Evolutionary conservation across 2,329 filamentous ascomycete species (phyloP).

Genomic region (Cladosporium sp.): DNA sequence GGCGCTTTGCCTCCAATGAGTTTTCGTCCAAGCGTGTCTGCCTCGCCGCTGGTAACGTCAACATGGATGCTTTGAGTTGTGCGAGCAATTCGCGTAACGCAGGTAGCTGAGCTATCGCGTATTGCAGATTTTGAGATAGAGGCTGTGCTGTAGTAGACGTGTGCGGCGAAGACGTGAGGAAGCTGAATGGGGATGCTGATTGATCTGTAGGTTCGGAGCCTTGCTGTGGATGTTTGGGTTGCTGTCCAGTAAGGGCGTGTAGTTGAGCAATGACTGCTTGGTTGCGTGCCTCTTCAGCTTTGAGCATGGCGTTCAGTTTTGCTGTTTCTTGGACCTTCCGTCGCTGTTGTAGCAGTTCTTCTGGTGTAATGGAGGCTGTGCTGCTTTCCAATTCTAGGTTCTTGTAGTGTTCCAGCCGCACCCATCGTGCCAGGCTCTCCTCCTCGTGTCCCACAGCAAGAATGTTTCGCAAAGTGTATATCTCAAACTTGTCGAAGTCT

Average conservation of each 20-base stretch:
- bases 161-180: conserved; percentile 50
- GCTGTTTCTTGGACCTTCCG: conserved; percentile 73
- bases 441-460: conserved; percentile 43
- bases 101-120: conserved; percentile 78
- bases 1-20: conserved; percentile 62
- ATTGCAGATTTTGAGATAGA: conserved; percentile 67
- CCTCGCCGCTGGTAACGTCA: conserved; percentile 24
- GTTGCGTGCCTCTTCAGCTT: conserved; percentile 68
- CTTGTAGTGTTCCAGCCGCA: conserved; percentile 81
- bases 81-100: conserved; percentile 68
- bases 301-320: conserved; percentile 66
- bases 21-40: conserved; percentile 31
- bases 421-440: conserved; percentile 60
- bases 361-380: conserved; percentile 53
- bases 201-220: conserved; percentile 10
- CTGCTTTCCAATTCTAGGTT: conserved; percentile 36
- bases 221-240: conserved; percentile 2
- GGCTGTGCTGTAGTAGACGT: conserved; percentile 44
- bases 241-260: conserved; percentile 48
- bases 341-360: conserved; percentile 67
- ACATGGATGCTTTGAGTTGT: conserved; percentile 42
- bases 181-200: conserved; percentile 44
- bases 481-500: conserved; percentile 53
- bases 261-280: conserved; percentile 65
- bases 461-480: conserved; percentile 82